Evolutionary conservation across 768 basidiomycete species (phyloP), one percentile per base, ranked within the genome.

Genomic region (Mycena alexandri): DNA sequence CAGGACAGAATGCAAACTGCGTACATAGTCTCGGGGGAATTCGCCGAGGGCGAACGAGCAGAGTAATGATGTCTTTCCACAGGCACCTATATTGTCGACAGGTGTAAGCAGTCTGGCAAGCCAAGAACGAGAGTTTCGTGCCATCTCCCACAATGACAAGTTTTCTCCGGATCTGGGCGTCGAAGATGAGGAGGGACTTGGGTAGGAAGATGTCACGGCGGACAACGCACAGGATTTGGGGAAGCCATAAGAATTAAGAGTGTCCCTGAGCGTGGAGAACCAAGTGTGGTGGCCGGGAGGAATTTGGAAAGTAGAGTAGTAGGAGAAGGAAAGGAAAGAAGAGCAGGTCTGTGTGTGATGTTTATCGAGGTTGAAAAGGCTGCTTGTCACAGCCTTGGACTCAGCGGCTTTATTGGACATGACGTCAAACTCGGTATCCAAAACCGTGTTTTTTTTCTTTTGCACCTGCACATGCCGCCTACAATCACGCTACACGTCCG

Each of bases 131-230:
- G 47, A 52, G 68, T 63, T 72, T 85, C 90, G 77, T 84, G 84
- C 97, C 97, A 81, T 99, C 97, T 73, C 97, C 97, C 69, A 98
- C 96, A 77, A 96, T 95, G 80, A 97, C 96, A 65, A 98, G 85
- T 83, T 98, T 98, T 75, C 96, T 87, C 73, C 95, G 90, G 79
- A 98, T 93, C 95, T 97, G 53, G 53, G 60, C 36, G 44, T 50
- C 17, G 59, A 65, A 41, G 58, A 46, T 56, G 42, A 68, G 62
- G 41, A 38, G 58, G 54, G n/a, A 57, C 41, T 46, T 56, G 57
- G 64, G n/a, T 47, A 41, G 43, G 38, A 56, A 42, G 29, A 46
- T 22, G 46, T 42, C 47, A 48, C 61, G 62, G 63, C 25, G 54
- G 42, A 68, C 46, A 50, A 84, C 89, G 70, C 76, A 90, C 89